phyloP scores from a whole-genome alignment of 164 flowering plant genomes.

The Hamamelis virginiana region DNA sequence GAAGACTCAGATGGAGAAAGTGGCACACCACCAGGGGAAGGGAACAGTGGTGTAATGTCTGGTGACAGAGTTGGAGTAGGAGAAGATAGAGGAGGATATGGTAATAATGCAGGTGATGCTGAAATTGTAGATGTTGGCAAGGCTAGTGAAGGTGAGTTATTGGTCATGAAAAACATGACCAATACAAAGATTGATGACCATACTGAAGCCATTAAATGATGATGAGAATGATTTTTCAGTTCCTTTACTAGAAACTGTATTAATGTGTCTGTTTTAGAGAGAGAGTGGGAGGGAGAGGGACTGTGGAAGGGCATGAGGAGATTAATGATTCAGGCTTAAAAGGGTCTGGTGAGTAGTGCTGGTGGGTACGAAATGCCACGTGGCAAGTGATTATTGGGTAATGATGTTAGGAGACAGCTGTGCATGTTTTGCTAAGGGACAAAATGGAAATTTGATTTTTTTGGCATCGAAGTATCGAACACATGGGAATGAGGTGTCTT shows the following conservation, averaged over 20 bases:
- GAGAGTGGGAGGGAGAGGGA: conserved; percentile 2
- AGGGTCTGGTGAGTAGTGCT: not conserved
- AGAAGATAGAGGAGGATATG: conserved; percentile 24
- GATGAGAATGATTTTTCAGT: conserved; percentile 8
- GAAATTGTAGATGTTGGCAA: conserved; percentile 34
- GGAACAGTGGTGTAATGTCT: conserved; percentile 50
- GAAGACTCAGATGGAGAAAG: conserved; percentile 41
- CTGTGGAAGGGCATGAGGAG: not conserved
- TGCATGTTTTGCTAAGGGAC: conserved; percentile 17
- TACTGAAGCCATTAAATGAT: conserved; percentile 36
- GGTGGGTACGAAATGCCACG: conserved; percentile 2
- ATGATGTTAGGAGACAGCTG: conserved; percentile 11
- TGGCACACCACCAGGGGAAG: conserved; percentile 34
- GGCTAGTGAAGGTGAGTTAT: conserved; percentile 2
- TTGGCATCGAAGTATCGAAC: too few species aligned
- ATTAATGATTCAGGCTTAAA: conserved; percentile 12
- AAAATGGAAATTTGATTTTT: conserved; percentile 16
- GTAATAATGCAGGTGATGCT: conserved; percentile 45
- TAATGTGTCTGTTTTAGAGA: conserved; percentile 8
- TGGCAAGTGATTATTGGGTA: conserved; percentile 6
- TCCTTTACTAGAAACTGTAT: conserved; percentile 8
- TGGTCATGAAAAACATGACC: conserved; percentile 6
- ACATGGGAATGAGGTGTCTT: conserved; percentile 17
- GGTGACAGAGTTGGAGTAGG: conserved; percentile 46
- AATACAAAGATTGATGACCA: conserved; percentile 17